Percentiles rank a stretch among this genome's conserved stretches.
phyloP scores from a whole-genome alignment of 169 alveolate species.

The Plasmodium ovale region DNA sequence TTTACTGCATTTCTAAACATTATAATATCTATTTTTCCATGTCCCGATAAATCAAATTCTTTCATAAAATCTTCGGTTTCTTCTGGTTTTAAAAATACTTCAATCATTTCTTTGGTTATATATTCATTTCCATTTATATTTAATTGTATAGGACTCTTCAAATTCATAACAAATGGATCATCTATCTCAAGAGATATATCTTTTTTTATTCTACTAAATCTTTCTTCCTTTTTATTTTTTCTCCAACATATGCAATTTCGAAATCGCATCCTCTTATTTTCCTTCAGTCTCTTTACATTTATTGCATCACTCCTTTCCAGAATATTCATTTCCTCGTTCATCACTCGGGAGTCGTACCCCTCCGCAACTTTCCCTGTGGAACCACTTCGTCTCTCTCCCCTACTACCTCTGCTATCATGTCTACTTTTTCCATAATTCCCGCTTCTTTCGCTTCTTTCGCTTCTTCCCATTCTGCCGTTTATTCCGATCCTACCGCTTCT shows the following conservation, averaged over 20 bases:
- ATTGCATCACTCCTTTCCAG: slow-evolving; percentile 74
- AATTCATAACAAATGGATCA: slow-evolving; percentile 46
- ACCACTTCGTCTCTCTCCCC: slow-evolving; percentile 1
- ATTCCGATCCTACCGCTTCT: not conserved
- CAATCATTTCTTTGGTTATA: slow-evolving; percentile 74
- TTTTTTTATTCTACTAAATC: slow-evolving; percentile 17
- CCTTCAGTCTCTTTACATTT: slow-evolving; percentile 42
- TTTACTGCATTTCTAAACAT: slow-evolving; percentile 82
- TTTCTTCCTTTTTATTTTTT: slow-evolving; percentile 48
- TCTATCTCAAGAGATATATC: slow-evolving; percentile 70
- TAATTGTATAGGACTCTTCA: slow-evolving; percentile 57
- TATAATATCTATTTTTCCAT: slow-evolving; percentile 83
- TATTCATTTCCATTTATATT: slow-evolving; percentile 57
- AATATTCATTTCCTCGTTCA: slow-evolving; percentile 54
- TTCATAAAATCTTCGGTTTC: slow-evolving; percentile 82
- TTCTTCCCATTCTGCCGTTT: not conserved
- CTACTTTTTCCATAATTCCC: not conserved
- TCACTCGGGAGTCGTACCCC: slow-evolving; percentile 41
- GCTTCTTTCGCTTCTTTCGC: not conserved
- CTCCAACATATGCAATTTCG: slow-evolving; percentile 30
- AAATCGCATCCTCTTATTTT: not conserved
- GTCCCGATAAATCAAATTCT: slow-evolving; percentile 85
- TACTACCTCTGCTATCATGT: slow-evolving; percentile 18
- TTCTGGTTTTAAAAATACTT: slow-evolving; percentile 82
- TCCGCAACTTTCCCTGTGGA: slow-evolving; percentile 29